These are phyloP conservation scores for Pseudogymnoascus sp. DNA, from an alignment of 2,329 filamentous ascomycete genomes.

Conservation along the genomic window DNA sequence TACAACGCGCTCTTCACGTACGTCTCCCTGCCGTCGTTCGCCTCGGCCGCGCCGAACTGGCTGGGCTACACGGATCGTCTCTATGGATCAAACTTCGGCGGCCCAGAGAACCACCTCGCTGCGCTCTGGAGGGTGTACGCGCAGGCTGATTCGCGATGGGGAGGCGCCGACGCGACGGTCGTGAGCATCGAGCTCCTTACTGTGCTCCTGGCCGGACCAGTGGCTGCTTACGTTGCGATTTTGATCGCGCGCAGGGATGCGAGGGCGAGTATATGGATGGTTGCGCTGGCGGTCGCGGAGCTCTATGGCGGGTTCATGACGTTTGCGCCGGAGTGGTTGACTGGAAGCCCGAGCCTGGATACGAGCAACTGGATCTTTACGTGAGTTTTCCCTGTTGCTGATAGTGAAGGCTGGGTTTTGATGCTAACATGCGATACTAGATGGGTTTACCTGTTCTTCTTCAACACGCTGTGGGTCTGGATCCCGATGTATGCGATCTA, in stretches of 20 bases:
- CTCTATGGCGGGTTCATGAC: slow-evolving; percentile 64
- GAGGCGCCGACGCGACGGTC: slow-evolving; percentile 51
- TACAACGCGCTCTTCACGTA: slow-evolving; percentile 86
- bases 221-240: slow-evolving; percentile 52
- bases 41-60: slow-evolving; percentile 64
- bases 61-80: slow-evolving; percentile 39
- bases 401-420: background rate
- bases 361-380: slow-evolving; percentile 59
- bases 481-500: slow-evolving; percentile 52
- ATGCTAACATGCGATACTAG: background rate
- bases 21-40: slow-evolving; percentile 46
- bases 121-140: slow-evolving; percentile 63
- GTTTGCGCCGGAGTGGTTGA: slow-evolving; percentile 61
- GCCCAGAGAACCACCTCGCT: slow-evolving; percentile 44
- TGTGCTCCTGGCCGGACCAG: slow-evolving; percentile 51
- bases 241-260: slow-evolving; percentile 47
- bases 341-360: slow-evolving; percentile 52
- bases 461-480: slow-evolving; percentile 60
- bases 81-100: slow-evolving; percentile 47
- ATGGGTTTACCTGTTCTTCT: slow-evolving; percentile 60
- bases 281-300: slow-evolving; percentile 56
- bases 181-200: slow-evolving; percentile 58
- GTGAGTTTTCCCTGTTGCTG: slow-evolving; percentile 11
- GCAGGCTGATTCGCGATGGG: slow-evolving; percentile 55
- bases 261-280: slow-evolving; percentile 52